Conservation (phyloP, 306 rosid genomes). For the Sechiopsis laciniata region DNA sequence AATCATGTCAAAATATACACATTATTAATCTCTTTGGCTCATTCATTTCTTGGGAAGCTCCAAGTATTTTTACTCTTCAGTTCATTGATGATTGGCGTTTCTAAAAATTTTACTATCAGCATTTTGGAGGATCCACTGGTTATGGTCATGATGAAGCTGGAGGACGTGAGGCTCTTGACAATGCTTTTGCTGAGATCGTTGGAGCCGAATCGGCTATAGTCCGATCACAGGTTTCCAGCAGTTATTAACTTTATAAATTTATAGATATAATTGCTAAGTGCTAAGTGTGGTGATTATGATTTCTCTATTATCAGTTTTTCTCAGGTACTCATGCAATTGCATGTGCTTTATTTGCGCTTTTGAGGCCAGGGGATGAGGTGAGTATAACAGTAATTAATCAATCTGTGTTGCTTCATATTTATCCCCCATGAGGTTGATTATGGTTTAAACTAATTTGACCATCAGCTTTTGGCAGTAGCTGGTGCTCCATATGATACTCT, state of each 20-base stretch:
- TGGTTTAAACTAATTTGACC: conserved; percentile 43
- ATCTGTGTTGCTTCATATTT: background rate
- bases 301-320: conserved; percentile 56
- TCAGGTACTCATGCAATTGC: conserved; percentile 97
- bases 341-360: conserved; percentile 72
- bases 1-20: background rate
- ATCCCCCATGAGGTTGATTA: conserved; percentile 11
- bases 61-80: background rate
- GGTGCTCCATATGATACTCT: conserved; percentile 96
- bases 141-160: conserved; percentile 99
- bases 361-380: conserved; percentile 97
- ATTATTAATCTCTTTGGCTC: background rate
- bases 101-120: conserved; percentile 38
- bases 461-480: conserved; percentile 95
- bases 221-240: conserved; percentile 69
- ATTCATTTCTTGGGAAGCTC: background rate
- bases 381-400: conserved; percentile 24
- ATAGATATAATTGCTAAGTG: background rate
- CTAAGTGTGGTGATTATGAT: background rate
- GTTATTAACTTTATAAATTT: background rate
- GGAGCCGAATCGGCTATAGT: conserved; percentile 90
- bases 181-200: conserved; percentile 79
- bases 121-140: conserved; percentile 86
- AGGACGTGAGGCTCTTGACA: conserved; percentile 92
- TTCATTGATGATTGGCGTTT: background rate